These are phyloP conservation scores for Pestalotiopsis sp. DNA, from an alignment of 2,329 filamentous ascomycete genomes.

Conservation along the genomic window DNA sequence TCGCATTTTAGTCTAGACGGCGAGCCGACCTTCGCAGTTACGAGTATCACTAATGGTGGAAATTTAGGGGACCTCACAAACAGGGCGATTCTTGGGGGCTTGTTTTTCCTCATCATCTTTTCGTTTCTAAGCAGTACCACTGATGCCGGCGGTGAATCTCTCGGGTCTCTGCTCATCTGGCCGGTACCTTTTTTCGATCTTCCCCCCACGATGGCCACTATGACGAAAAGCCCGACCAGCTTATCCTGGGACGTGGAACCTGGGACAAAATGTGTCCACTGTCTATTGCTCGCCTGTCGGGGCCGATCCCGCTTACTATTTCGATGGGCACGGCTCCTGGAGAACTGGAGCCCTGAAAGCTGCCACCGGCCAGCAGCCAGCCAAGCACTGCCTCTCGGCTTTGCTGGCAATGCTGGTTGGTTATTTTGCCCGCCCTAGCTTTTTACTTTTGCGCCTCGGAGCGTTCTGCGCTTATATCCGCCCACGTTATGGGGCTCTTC, in stretches of 20 bases:
- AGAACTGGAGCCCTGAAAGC: too few relatives aligned
- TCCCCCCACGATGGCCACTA: not conserved
- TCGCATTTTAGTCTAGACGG: not conserved
- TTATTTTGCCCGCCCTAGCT: not conserved
- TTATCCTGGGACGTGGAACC: not conserved
- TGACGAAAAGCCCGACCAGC: not conserved
- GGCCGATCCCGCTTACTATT: constrained; percentile 1
- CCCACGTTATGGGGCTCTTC: not conserved
- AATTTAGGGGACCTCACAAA: not conserved
- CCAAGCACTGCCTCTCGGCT: too few relatives aligned
- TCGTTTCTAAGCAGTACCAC: not conserved
- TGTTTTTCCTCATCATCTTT: not conserved
- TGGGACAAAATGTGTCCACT: not conserved
- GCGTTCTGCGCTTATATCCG: not conserved
- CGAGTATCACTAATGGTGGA: not conserved
- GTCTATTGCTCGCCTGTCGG: not conserved
- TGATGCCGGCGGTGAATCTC: not conserved
- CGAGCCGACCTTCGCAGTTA: not conserved
- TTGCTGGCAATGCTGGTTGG: too few relatives aligned
- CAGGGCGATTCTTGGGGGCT: not conserved
- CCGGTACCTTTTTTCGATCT: not conserved
- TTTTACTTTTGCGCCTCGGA: not conserved
- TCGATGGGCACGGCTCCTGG: not conserved
- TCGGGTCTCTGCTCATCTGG: not conserved
- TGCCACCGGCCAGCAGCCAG: too few relatives aligned